These are phyloP conservation scores for Trametes cinnabarina DNA, from an alignment of 768 basidiomycete species.

Conservation along the genomic window DNA sequence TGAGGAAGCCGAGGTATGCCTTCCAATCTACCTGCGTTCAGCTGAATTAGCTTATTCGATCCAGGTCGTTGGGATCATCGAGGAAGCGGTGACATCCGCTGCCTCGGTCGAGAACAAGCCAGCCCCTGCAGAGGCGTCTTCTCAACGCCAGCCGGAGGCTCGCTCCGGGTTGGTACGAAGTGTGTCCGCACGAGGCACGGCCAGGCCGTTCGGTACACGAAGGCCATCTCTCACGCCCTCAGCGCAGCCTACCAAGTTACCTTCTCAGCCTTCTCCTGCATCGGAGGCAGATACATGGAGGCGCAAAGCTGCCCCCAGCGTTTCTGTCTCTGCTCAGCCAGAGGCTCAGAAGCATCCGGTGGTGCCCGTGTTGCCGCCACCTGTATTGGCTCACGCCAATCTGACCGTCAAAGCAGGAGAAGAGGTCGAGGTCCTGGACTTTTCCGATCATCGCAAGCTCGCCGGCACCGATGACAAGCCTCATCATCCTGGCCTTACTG, in stretches of 20 bases:
- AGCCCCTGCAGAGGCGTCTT: neutral
- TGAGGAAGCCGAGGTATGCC: conserved; percentile 22
- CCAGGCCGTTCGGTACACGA: conserved; percentile 30
- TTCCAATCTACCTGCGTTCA: neutral
- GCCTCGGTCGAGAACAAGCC: conserved; percentile 1
- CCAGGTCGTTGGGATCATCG: conserved; percentile 44
- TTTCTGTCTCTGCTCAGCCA: conserved; percentile 36
- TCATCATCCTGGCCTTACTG: conserved; percentile 23
- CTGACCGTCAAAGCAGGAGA: conserved; percentile 51
- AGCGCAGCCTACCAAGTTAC: neutral
- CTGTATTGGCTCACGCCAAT: conserved; percentile 34
- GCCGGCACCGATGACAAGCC: conserved; percentile 42
- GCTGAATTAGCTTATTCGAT: conserved; percentile 24
- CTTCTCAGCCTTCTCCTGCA: conserved; percentile 29
- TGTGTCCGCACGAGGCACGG: conserved; percentile 34
- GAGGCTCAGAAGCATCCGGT: conserved; percentile 25
- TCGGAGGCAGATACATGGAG: conserved; percentile 66
- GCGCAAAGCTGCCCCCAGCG: conserved; percentile 42
- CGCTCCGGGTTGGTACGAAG: conserved; percentile 27
- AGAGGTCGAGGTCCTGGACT: conserved; percentile 78
- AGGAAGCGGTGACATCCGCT: conserved; percentile 41
- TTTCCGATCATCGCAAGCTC: conserved; percentile 71
- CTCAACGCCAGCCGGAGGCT: conserved; percentile 3
- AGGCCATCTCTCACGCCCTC: conserved; percentile 14
- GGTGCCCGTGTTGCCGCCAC: conserved; percentile 25